These are phyloP conservation scores for Coemansia furcata DNA, from an alignment of 192 early-diverging fungal genomes.

Conservation along the genomic window DNA sequence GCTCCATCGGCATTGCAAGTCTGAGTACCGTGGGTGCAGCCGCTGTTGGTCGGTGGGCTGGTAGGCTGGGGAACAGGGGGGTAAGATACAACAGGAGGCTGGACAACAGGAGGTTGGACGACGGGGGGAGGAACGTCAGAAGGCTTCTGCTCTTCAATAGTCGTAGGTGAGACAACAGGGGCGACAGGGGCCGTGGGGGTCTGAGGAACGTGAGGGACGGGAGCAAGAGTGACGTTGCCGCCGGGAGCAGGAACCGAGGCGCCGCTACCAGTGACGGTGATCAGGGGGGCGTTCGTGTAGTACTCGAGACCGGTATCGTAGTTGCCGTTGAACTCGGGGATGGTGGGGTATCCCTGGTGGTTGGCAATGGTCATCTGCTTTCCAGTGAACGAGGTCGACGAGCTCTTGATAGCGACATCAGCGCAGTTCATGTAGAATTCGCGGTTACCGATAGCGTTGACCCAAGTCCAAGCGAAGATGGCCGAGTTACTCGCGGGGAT, in stretches of 20 bases:
- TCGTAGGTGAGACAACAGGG: constrained; percentile 4
- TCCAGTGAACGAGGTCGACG: constrained; percentile 40
- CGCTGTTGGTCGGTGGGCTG: neutral
- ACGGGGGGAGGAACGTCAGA: neutral
- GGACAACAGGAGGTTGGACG: neutral
- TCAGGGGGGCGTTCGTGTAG: constrained; percentile 21
- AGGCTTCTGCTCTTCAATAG: constrained; percentile 4
- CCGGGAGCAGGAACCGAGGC: neutral
- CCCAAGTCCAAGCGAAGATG: constrained; percentile 5
- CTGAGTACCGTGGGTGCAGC: constrained; percentile 32
- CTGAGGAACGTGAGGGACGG: constrained; percentile 6
- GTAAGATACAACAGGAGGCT: neutral
- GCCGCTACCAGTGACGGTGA: constrained; percentile 41
- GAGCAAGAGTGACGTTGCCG: neutral
- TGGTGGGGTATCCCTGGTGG: constrained; percentile 51
- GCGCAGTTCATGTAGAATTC: constrained; percentile 78
- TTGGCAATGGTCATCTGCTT: constrained; percentile 58
- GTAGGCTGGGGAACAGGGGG: neutral
- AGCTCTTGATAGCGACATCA: constrained; percentile 62
- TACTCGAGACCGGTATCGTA: constrained; percentile 28
- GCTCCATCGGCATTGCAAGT: constrained; percentile 17
- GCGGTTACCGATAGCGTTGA: constrained; percentile 52
- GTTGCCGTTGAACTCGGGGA: constrained; percentile 54
- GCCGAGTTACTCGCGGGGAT: constrained; percentile 32
- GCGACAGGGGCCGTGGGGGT: neutral